Evolutionary conservation across 2,329 filamentous ascomycete species (phyloP).

Genomic region (Trichoderma arundinaceum): DNA sequence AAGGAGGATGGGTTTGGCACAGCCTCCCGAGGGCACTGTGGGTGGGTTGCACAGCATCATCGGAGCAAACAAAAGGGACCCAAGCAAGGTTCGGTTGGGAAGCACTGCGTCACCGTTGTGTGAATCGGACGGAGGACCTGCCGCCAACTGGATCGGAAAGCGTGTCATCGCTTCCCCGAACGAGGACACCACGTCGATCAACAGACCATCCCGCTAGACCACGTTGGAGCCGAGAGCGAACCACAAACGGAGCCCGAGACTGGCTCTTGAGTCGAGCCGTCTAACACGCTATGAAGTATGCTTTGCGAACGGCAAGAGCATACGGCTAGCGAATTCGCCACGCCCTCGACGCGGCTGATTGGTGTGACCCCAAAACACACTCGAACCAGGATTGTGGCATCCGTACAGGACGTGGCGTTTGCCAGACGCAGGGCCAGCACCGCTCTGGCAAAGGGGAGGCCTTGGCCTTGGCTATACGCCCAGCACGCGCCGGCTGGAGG

Average conservation of each 20-base stretch:
- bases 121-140: constrained; percentile 1
- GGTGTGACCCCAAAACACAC: constrained; percentile 3
- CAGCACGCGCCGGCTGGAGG: constrained; percentile 2
- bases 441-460: neutral
- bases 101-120: constrained; percentile 23
- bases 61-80: constrained; percentile 13
- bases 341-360: neutral
- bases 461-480: neutral
- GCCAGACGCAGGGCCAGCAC: constrained; percentile 11
- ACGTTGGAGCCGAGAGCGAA: constrained; percentile 1
- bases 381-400: constrained; percentile 15
- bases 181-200: constrained; percentile 28
- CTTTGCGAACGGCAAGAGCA: neutral
- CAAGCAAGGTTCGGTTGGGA: constrained; percentile 11
- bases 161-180: constrained; percentile 19
- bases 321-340: constrained; percentile 9
- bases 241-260: neutral
- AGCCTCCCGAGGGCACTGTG: constrained; percentile 1
- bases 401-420: neutral
- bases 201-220: constrained; percentile 21
- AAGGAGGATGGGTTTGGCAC: constrained; percentile 1
- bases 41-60: constrained; percentile 1
- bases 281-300: neutral
- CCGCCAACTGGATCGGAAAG: constrained; percentile 28
- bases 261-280: neutral